These are phyloP conservation scores for Agroathelia rolfsii DNA, from an alignment of 1,284 basidiomycete genomes.

Conservation along the genomic window DNA sequence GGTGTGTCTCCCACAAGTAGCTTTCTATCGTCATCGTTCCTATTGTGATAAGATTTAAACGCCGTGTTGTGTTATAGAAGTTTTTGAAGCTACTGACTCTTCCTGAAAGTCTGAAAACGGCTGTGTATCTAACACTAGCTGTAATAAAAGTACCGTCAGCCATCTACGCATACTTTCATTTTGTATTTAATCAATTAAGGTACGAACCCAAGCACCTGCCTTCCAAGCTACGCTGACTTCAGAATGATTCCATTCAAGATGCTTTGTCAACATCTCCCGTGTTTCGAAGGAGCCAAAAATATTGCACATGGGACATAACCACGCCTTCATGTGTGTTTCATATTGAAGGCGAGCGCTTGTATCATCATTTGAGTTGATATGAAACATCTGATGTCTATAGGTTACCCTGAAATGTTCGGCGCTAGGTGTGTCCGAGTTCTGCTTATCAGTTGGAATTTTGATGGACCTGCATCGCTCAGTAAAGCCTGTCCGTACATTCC, in stretches of 20 bases:
- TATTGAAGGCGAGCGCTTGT: too few species aligned
- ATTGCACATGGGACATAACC: constrained; percentile 56
- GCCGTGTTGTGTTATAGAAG: too few species aligned
- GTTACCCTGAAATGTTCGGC: constrained; percentile 18
- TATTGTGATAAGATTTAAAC: too few species aligned
- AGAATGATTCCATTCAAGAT: constrained; percentile 46
- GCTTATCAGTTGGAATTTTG: constrained; percentile 12
- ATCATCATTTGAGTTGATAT: constrained; percentile 10
- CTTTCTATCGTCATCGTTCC: too few species aligned
- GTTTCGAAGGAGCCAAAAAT: constrained; percentile 39
- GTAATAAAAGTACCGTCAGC: too few species aligned
- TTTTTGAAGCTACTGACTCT: too few species aligned
- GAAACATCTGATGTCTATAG: constrained; percentile 16
- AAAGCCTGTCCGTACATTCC: constrained; percentile 41
- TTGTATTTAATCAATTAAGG: too few species aligned
- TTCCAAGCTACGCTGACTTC: constrained; percentile 35
- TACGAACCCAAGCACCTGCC: constrained; percentile 15
- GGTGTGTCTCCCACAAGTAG: too few species aligned
- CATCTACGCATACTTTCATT: too few species aligned
- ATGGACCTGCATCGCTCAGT: constrained; percentile 24
- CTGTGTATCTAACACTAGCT: too few species aligned
- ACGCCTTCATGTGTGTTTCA: constrained; percentile 19
- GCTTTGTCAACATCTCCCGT: constrained; percentile 37
- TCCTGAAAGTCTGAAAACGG: too few species aligned
- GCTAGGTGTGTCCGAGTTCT: constrained; percentile 11